Conservation (phyloP, 2,329 filamentous ascomycete genomes). For the Talaromyces sp. region DNA sequence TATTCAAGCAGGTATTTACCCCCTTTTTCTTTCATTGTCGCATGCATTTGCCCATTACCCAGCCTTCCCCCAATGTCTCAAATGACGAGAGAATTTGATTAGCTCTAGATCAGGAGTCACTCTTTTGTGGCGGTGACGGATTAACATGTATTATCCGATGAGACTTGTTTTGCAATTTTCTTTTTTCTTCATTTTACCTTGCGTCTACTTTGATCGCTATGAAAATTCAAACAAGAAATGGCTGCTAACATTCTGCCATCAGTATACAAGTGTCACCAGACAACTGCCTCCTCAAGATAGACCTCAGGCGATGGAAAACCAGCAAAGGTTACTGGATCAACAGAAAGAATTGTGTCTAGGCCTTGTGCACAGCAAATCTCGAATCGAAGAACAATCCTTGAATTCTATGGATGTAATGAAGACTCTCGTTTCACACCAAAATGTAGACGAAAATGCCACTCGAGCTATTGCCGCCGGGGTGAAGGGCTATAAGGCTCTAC, state of each 20-base stretch:
- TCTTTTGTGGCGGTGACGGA: conserved; percentile 63
- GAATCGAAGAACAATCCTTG: conserved; percentile 59
- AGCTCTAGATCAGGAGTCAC: conserved; percentile 85
- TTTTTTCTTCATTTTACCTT: conserved; percentile 20
- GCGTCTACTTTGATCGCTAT: too few species aligned
- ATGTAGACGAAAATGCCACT: conserved; percentile 62
- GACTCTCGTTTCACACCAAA: conserved; percentile 61
- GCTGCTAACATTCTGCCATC: conserved; percentile 30
- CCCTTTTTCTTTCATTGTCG: not conserved
- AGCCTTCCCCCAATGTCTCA: conserved; percentile 28
- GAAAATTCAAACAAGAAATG: conserved; percentile 12
- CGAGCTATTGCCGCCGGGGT: conserved; percentile 42
- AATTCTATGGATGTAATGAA: conserved; percentile 63
- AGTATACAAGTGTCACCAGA: conserved; percentile 25
- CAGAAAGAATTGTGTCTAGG: conserved; percentile 33
- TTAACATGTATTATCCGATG: conserved; percentile 59
- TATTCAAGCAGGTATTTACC: conserved; percentile 44
- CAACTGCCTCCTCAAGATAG: conserved; percentile 26
- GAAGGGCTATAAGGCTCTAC: conserved; percentile 44
- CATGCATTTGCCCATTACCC: not conserved
- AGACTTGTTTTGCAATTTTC: conserved; percentile 33
- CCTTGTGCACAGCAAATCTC: conserved; percentile 37
- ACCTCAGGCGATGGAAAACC: conserved; percentile 32
- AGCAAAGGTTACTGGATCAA: conserved; percentile 36
- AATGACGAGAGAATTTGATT: conserved; percentile 60